Evolutionary conservation across 176 grass and related monocot species (phyloP).

Genomic region (Carex parvula): DNA sequence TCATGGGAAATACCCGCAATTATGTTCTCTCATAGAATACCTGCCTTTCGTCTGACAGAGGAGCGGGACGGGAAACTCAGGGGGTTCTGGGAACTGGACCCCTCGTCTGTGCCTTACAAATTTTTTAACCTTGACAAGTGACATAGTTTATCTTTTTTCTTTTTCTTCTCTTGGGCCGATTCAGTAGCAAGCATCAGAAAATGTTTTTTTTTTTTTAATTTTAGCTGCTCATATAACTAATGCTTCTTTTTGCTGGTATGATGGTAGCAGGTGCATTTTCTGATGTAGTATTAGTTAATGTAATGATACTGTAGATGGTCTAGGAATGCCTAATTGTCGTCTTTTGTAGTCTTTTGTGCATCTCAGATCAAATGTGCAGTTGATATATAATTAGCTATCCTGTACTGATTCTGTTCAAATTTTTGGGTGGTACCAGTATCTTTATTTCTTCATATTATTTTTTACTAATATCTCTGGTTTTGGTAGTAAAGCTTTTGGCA

Average conservation of each 20-base stretch:
- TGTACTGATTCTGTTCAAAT: background rate
- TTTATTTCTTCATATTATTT: background rate
- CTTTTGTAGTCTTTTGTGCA: background rate
- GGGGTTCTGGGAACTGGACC: slow-evolving; percentile 83
- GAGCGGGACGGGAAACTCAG: slow-evolving; percentile 44
- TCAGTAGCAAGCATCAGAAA: slow-evolving; percentile 1
- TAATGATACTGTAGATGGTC: background rate
- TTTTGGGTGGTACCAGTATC: background rate
- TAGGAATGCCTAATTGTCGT: background rate
- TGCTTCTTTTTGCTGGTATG: background rate
- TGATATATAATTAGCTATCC: background rate
- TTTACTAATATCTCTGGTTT: background rate
- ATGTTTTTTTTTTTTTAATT: background rate
- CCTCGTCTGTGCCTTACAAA: slow-evolving; percentile 51
- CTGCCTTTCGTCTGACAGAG: slow-evolving; percentile 44
- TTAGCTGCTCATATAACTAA: background rate
- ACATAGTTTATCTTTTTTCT: background rate
- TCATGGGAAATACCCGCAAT: slow-evolving; percentile 36
- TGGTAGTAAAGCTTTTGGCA: background rate
- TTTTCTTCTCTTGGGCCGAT: background rate
- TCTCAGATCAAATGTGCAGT: background rate
- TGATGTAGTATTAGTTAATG: background rate
- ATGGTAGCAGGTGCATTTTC: background rate
- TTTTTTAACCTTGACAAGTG: slow-evolving; percentile 32
- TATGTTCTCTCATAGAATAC: slow-evolving; percentile 76